A percentile compares a stretch with the other conserved stretches of the same genome.
Conservation (phyloP, 352 stramenopile genomes). For the Phytophthora rubi region DNA sequence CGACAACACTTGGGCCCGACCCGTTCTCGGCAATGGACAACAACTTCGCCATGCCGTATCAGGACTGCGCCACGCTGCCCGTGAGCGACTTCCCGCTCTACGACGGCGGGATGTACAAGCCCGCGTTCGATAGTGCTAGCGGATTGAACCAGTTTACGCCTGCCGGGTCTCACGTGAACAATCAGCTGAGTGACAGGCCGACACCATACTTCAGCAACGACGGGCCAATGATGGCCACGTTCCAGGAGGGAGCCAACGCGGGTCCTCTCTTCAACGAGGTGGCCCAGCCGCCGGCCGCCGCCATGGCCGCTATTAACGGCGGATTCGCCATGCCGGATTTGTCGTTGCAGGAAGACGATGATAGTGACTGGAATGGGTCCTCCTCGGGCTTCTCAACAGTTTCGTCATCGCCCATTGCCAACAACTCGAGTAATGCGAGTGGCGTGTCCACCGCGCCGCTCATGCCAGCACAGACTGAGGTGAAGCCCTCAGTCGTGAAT, state of each 20-base stretch:
- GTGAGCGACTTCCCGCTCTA: constrained; percentile 30
- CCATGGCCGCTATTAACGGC: constrained; percentile 26
- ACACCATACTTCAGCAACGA: constrained; percentile 15
- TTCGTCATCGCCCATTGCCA: constrained; percentile 26
- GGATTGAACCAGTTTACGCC: constrained; percentile 11
- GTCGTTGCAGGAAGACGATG: constrained; percentile 16
- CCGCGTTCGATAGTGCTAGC: constrained; percentile 2
- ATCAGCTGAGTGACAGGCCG: constrained; percentile 22
- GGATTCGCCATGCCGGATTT: constrained; percentile 18
- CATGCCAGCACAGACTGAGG: background rate
- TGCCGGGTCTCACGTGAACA: constrained; percentile 10
- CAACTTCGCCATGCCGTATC: constrained; percentile 31
- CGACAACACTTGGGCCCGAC: constrained; percentile 1
- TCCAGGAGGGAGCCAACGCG: constrained; percentile 2
- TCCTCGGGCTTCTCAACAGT: constrained; percentile 34
- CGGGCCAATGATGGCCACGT: constrained; percentile 8
- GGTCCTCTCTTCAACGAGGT: constrained; percentile 27
- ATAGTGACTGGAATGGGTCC: constrained; percentile 36
- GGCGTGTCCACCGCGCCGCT: background rate
- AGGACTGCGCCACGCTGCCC: constrained; percentile 23
- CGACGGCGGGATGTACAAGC: constrained; percentile 15
- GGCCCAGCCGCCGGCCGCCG: constrained; percentile 17
- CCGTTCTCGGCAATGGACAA: constrained; percentile 19
- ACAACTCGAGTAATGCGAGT: background rate
- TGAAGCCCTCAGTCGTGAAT: background rate